A percentile compares a stretch with the other conserved stretches of the same genome.
These are phyloP conservation scores for Colletotrichum sp. DNA, from an alignment of 2,329 filamentous ascomycete species.

Conservation along the genomic window DNA sequence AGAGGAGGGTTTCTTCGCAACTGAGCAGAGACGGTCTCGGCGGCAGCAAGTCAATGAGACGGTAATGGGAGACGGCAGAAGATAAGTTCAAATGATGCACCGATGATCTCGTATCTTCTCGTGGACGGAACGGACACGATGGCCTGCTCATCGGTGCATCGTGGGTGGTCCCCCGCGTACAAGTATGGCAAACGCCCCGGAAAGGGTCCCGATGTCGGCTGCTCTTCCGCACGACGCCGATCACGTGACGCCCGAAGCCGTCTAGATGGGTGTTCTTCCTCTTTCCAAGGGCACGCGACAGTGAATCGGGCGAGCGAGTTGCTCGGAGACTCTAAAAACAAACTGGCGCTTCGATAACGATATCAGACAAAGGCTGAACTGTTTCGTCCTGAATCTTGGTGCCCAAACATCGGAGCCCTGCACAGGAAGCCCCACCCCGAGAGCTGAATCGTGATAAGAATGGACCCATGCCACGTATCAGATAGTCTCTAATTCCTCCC, in stretches of 20 bases:
- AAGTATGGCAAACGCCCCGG: neutral
- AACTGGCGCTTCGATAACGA: neutral
- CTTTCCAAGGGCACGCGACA: neutral
- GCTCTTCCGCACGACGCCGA: neutral
- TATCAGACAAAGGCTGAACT: neutral
- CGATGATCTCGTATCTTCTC: neutral
- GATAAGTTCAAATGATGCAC: neutral
- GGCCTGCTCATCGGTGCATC: neutral
- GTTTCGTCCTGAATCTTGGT: neutral
- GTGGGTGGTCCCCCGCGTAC: neutral
- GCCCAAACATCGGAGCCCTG: neutral
- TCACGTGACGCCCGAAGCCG: constrained; percentile 5
- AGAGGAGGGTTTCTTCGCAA: neutral
- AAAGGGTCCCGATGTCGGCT: constrained; percentile 5
- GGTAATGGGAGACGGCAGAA: constrained; percentile 2
- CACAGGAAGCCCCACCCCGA: neutral
- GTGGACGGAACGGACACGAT: neutral
- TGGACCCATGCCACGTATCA: neutral
- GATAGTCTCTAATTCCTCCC: neutral
- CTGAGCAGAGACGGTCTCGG: neutral
- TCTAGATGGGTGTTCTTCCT: neutral
- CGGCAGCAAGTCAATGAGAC: neutral
- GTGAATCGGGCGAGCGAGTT: neutral
- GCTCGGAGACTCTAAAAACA: neutral
- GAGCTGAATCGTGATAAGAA: neutral